Base-by-base conservation (phyloP, 2,329 filamentous ascomycete species). In the Domatiomyces globalis region DNA sequence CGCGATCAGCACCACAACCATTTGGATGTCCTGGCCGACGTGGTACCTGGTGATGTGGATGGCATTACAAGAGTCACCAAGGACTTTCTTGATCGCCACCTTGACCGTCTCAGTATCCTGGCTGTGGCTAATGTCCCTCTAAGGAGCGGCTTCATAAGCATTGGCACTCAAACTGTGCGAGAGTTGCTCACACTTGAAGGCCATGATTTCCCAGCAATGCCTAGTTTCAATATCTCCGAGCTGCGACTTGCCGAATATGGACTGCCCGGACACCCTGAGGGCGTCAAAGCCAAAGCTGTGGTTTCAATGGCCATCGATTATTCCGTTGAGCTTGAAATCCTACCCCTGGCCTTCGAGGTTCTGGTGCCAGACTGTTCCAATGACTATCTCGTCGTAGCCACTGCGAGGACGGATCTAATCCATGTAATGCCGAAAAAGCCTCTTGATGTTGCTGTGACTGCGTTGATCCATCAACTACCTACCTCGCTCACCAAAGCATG, bases 41-140 rank as follows among this genome's bases (percentile, higher is more conserved):
- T 96, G 42, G 71, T 77, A 39, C 84, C 87, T 22, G 89, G 88
- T 27, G 79, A 88, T 61, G 71, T 86, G 12, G 80, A 88, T 50
- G 83, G 82, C 5, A 80, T 95, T 59, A 82, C 86, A 54, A 77
- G 77, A 53, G 77, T 96, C 56, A 87, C 86, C 46, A 87, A 92
- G 65, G 85, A 95, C 66, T 96, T 87, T 82, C 71, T 98, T 54
- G 81, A 85, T 50, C 88, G 89, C 42, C 82, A 80, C 50, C 71
- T 96, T 52, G 77, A 80, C 9, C 73, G 77, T 51, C 69, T 98
- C 52, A 79, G 77, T 54, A 71, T 96, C 12, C 75, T 81, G 50
- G 90, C 84, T 44, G 84, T 83, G 62, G 83, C 87, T 22, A 72
- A 82, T 42, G 73, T 96, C 39, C 75, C 76, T 29, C 69, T 96